Evolutionary conservation across 2,329 filamentous ascomycete species (phyloP).

Genomic region (Aspergillus niger): DNA sequence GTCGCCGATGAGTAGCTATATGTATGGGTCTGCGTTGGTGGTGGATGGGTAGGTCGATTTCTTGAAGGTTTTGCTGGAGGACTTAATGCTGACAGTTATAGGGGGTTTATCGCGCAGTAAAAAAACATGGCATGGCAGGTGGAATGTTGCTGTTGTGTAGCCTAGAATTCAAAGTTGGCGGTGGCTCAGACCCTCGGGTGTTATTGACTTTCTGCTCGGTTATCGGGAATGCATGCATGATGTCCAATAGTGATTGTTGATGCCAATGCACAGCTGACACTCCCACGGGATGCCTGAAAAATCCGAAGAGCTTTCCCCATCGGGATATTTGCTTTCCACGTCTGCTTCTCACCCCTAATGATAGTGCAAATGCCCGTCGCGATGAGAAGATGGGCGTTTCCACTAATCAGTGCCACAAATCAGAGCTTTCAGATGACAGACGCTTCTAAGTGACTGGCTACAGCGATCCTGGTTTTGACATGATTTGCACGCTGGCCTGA

Average conservation of each 20-base stretch:
- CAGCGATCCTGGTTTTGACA: neutral
- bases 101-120: neutral
- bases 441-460: neutral
- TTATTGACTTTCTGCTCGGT: neutral
- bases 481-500: neutral
- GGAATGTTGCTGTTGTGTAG: neutral
- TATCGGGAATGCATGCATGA: neutral
- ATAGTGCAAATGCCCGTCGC: neutral
- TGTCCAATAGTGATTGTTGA: too few relatives aligned
- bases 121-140: neutral
- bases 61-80: neutral
- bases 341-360: neutral
- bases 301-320: neutral
- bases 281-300: neutral
- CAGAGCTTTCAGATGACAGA: neutral
- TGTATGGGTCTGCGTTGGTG: constrained; percentile 43
- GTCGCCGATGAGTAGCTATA: constrained; percentile 56
- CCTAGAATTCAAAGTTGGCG: neutral
- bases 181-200: neutral
- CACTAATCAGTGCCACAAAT: neutral
- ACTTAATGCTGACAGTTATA: neutral
- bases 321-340: neutral
- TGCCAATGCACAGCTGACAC: too few relatives aligned
- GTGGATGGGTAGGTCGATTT: constrained; percentile 11
- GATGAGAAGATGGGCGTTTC: neutral